Evolutionary conservation across 1,284 basidiomycete genomes (phyloP).

Genomic region (Phellinidium pouzarii): DNA sequence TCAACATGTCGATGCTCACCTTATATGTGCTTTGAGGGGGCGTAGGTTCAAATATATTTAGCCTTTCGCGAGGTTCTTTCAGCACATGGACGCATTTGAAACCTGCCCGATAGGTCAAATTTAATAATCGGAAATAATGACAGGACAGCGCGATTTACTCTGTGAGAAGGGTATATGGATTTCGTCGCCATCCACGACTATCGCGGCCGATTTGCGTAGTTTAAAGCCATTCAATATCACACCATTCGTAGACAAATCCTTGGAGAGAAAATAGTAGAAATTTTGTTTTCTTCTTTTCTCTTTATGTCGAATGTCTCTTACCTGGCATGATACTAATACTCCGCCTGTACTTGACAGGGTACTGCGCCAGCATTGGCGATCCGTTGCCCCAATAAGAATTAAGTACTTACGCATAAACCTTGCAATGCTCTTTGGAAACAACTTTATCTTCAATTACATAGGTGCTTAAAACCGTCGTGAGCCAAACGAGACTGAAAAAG

Average conservation of each 20-base stretch:
- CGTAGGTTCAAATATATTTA: slow-evolving; percentile 53
- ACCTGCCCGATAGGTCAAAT: slow-evolving; percentile 31
- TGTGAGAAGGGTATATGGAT: slow-evolving; percentile 61
- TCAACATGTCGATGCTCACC: slow-evolving; percentile 29
- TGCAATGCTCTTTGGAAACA: slow-evolving; percentile 67
- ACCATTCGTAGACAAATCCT: slow-evolving; percentile 79
- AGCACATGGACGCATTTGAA: slow-evolving; percentile 60
- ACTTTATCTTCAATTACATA: slow-evolving; percentile 45
- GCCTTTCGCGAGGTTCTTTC: slow-evolving; percentile 45
- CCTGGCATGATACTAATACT: slow-evolving; percentile 70
- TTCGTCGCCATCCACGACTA: slow-evolving; percentile 69
- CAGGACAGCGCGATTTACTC: too few species aligned
- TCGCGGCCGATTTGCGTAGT: slow-evolving; percentile 54
- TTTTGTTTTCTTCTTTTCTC: too few species aligned
- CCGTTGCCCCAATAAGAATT: not conserved
- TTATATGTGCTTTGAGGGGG: slow-evolving; percentile 49
- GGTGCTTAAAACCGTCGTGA: slow-evolving; percentile 30
- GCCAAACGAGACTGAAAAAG: not conserved
- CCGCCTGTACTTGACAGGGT: slow-evolving; percentile 65
- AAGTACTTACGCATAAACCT: slow-evolving; percentile 60
- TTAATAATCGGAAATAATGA: not conserved
- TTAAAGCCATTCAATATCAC: slow-evolving; percentile 62
- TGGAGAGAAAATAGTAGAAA: not conserved
- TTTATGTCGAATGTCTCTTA: slow-evolving; percentile 24
- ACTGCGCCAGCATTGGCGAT: slow-evolving; percentile 28